Evolutionary conservation across 306 rosid genomes (phyloP).

Genomic region (Fragaria vesca): DNA sequence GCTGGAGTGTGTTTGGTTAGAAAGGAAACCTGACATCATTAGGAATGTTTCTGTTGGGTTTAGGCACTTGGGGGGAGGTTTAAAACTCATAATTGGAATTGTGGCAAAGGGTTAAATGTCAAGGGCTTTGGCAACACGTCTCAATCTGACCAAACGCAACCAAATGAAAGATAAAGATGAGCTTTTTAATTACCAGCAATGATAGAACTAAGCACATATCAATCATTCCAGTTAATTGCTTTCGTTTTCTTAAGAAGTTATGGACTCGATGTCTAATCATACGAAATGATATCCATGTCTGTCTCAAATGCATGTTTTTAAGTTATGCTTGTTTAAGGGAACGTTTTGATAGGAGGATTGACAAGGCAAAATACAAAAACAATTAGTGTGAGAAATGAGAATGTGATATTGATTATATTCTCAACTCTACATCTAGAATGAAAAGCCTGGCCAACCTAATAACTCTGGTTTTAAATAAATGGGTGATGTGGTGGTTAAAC

Average conservation of each 20-base stretch:
- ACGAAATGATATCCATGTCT: conserved; percentile 9
- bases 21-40: background rate
- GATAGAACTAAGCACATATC: conserved; percentile 22
- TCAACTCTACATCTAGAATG: conserved; percentile 2
- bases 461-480: background rate
- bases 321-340: conserved; percentile 33
- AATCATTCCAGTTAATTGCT: conserved; percentile 33
- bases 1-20: background rate
- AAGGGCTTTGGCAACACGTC: conserved; percentile 62
- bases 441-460: conserved; percentile 29
- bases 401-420: background rate
- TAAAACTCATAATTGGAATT: conserved; percentile 4
- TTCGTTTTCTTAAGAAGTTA: conserved; percentile 31
- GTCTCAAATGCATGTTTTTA: conserved; percentile 39
- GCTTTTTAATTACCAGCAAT: conserved; percentile 44
- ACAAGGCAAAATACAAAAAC: background rate
- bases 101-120: conserved; percentile 24
- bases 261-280: conserved; percentile 38
- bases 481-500: conserved; percentile 8
- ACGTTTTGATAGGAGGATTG: conserved; percentile 16
- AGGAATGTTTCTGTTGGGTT: background rate
- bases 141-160: conserved; percentile 49
- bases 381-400: conserved; percentile 8
- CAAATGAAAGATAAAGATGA: conserved; percentile 28
- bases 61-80: background rate